These are phyloP conservation scores for Papilionanthe hybrid DNA, from an alignment of 116 monocot genomes.

Conservation along the genomic window DNA sequence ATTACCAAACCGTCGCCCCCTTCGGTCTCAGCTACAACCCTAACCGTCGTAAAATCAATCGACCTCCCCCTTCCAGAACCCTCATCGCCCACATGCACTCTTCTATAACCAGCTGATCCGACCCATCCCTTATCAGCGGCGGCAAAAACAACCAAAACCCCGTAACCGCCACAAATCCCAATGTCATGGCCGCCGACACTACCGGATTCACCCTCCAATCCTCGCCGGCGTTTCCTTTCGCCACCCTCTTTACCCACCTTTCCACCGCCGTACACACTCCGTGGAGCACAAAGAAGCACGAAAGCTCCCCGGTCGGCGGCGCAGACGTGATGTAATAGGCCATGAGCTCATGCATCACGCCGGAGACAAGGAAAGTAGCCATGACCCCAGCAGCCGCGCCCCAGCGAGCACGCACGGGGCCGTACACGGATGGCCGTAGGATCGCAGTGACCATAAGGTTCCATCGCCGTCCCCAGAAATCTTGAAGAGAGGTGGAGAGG, in stretches of 20 bases:
- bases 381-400: conserved; percentile 35
- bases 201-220: conserved; percentile 23
- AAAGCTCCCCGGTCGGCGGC: conserved; percentile 53
- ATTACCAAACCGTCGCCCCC: too few species aligned
- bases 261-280: conserved; percentile 53
- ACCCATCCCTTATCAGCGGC: conserved; percentile 29
- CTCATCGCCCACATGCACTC: conserved; percentile 36
- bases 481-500: conserved; percentile 49
- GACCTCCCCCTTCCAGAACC: conserved; percentile 8
- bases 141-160: conserved; percentile 70
- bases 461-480: conserved; percentile 83
- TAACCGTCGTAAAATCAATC: background rate
- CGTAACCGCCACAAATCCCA: conserved; percentile 50
- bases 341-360: conserved; percentile 75
- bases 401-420: conserved; percentile 28
- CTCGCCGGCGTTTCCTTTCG: background rate
- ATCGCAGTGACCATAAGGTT: conserved; percentile 68
- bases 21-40: too few species aligned
- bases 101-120: conserved; percentile 34
- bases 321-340: conserved; percentile 44
- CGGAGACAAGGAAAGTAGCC: conserved; percentile 64
- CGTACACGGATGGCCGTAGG: conserved; percentile 57
- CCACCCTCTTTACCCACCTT: conserved; percentile 13
- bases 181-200: conserved; percentile 33
- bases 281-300: conserved; percentile 63